Evolutionary conservation across 169 alveolate genomes (phyloP).

Genomic region (Theileria parva): DNA sequence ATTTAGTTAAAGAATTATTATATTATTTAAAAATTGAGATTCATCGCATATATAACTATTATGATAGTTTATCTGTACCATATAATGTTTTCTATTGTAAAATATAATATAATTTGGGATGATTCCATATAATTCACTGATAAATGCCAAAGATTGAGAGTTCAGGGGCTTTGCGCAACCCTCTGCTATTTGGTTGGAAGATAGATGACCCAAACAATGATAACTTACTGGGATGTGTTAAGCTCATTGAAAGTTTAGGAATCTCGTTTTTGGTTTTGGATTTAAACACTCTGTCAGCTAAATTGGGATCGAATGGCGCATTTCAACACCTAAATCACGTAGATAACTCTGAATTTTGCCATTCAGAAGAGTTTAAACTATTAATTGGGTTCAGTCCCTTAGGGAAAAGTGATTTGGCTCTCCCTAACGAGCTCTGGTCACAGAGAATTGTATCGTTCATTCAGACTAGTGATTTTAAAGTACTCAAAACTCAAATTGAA

Average conservation of each 20-base stretch:
- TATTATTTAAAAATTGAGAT: not conserved
- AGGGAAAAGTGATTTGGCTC: conserved; percentile 63
- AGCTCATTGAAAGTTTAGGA: conserved; percentile 45
- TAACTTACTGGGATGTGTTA: conserved; percentile 41
- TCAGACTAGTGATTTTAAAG: conserved; percentile 8
- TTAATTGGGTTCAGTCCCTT: conserved; percentile 34
- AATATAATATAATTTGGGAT: not conserved
- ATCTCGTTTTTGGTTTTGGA: conserved; percentile 45
- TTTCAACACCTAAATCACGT: too few relatives aligned
- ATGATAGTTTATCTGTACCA: not conserved
- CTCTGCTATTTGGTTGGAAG: conserved; percentile 57
- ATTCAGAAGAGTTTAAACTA: conserved; percentile 1
- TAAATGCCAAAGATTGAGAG: not conserved
- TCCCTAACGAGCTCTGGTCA: conserved; percentile 53
- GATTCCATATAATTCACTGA: not conserved
- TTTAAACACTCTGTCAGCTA: conserved; percentile 23
- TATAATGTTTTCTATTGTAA: not conserved
- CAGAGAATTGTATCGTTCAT: conserved; percentile 56
- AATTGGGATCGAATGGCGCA: not conserved
- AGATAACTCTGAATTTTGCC: not conserved
- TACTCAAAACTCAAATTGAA: conserved; percentile 40
- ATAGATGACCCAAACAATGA: conserved; percentile 14
- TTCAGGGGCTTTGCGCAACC: conserved; percentile 33
- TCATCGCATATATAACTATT: not conserved
- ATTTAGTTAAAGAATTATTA: not conserved